Evolutionary conservation across 2,329 filamentous ascomycete species (phyloP).

Genomic region (Venturia oleaginea): DNA sequence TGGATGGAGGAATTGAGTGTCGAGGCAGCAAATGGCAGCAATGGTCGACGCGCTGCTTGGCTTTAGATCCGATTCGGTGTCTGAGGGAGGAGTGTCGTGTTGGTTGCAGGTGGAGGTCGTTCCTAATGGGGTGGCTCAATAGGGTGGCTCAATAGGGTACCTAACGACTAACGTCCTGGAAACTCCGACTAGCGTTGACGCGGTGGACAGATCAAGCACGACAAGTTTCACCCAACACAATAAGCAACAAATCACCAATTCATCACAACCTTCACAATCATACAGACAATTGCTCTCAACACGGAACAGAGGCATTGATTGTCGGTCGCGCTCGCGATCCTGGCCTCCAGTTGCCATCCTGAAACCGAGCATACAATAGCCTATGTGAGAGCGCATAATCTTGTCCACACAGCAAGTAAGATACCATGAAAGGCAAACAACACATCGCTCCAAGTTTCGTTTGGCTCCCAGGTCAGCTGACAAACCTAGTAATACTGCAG

Average conservation of each 20-base stretch:
- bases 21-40: neutral
- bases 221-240: neutral
- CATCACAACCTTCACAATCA: neutral
- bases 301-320: neutral
- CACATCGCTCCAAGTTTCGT: neutral
- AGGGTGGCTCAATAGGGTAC: no score
- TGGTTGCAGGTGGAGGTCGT: neutral
- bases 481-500: conserved; percentile 68
- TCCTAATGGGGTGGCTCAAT: no score
- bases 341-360: neutral
- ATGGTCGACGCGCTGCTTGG: neutral
- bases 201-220: no score
- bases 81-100: neutral
- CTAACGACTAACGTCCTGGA: no score
- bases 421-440: conserved; percentile 5
- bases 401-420: neutral
- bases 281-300: neutral
- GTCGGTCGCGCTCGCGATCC: neutral
- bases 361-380: neutral
- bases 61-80: neutral
- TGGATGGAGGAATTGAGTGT: neutral
- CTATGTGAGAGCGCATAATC: neutral
- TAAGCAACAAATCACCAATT: neutral
- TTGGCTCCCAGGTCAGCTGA: neutral
- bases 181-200: no score